Evolutionary conservation across 2,329 filamentous ascomycete genomes (phyloP), one percentile per base, ranked within the genome.

Genomic region (Coniochaeta sp.): DNA sequence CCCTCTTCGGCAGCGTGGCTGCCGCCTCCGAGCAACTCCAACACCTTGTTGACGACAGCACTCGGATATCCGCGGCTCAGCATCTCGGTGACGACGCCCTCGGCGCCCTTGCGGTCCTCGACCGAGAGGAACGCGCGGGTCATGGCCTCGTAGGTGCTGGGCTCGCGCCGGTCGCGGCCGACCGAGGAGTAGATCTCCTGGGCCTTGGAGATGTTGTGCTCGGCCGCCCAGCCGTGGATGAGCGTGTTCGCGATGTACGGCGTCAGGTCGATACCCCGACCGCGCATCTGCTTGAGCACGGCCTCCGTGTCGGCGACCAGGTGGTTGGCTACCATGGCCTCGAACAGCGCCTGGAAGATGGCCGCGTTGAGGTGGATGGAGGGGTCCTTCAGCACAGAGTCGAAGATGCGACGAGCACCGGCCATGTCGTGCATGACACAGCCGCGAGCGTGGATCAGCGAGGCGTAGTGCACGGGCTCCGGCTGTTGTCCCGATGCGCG

Each of bases 101-200:
- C 87, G 42, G 95, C 95, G 61, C 84, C 81, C 56, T 87, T 82
- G 36, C 90, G 87, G 71, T 96, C 86, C 71, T 96, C 91, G 3
- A 89, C 89, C 12, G 91, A 87, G 59, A 99, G 84, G 75, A 89
- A 97, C 0, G 95, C 95, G 54, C 95, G 85, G 5, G 93, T 96
- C 95, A 99, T 99, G 44, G 93, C 93, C 77, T 99, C 95, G 73
- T 99, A 99, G 4, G 95, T 99, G 79, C 92, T 97, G 3, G 95
- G 95, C 78, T 99, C 95, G 60, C 95, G 88, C 77, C 88, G 92
- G 59, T 87, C 83, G 30, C 85, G 82, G 9, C 87, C 84, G 3
- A 99, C 87, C n/a, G 83, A 81, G 61, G 89, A 83, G 71, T 96
- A 99, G 63, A 97, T 87, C 26, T 82, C 77, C 70, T 88, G 86